A percentile compares a stretch with the other conserved stretches of the same genome.
phyloP scores from a whole-genome alignment of 129 eudicot species.

The Artemisia annua region DNA sequence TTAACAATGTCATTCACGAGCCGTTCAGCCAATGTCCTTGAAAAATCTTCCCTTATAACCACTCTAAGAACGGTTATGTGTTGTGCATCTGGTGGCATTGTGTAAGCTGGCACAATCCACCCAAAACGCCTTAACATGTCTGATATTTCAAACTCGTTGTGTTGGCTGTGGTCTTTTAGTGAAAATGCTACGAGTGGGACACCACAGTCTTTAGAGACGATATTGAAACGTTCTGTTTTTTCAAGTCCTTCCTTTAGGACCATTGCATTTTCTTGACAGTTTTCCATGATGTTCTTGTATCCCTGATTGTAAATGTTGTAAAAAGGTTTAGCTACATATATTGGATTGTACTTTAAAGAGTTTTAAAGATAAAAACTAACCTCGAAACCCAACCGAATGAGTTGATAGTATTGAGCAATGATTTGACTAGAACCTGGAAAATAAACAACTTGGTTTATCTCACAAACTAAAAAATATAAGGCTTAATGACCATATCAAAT shows the following conservation, averaged over 20 bases:
- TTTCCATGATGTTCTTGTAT: slow-evolving; percentile 71
- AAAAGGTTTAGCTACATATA: background rate
- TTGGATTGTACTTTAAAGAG: background rate
- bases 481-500: no score
- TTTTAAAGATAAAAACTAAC: slow-evolving; percentile 54
- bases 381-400: slow-evolving; percentile 84
- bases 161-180: slow-evolving; percentile 64
- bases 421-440: slow-evolving; percentile 81
- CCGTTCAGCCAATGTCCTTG: slow-evolving; percentile 76
- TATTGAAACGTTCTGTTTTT: slow-evolving; percentile 60
- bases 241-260: slow-evolving; percentile 64
- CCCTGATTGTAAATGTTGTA: slow-evolving; percentile 46
- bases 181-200: slow-evolving; percentile 86
- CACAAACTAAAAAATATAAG: background rate
- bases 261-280: slow-evolving; percentile 69
- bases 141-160: slow-evolving; percentile 79
- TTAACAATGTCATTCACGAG: slow-evolving; percentile 60
- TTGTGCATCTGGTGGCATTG: slow-evolving; percentile 84
- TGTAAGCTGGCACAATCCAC: slow-evolving; percentile 95
- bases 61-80: slow-evolving; percentile 78
- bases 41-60: slow-evolving; percentile 79
- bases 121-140: slow-evolving; percentile 83
- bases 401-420: slow-evolving; percentile 86
- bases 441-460: background rate
- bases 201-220: slow-evolving; percentile 68